Conservation (phyloP, 2,329 filamentous ascomycete species). For the Phaeosphaeriaceae sp. region DNA sequence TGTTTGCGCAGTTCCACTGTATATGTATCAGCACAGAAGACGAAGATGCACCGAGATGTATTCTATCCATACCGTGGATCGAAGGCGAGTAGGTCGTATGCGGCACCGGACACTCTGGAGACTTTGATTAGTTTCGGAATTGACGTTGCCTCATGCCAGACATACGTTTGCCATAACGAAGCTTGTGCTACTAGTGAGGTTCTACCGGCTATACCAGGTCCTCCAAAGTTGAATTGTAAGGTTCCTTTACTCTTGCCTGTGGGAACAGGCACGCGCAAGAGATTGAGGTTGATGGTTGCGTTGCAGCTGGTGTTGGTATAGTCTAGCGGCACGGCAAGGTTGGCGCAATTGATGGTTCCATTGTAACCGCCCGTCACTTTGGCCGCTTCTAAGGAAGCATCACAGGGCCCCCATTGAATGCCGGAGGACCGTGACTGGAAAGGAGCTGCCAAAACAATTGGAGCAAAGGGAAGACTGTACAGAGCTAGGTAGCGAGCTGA, state of each 20-base stretch:
- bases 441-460: neutral
- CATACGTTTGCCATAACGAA: neutral
- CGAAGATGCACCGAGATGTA: neutral
- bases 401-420: neutral
- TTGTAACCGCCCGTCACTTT: neutral
- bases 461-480: neutral
- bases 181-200: neutral
- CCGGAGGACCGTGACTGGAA: neutral
- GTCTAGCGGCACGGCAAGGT: neutral
- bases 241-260: neutral
- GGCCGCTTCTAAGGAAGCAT: neutral
- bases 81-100: neutral
- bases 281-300: neutral
- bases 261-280: neutral
- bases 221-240: neutral
- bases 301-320: neutral
- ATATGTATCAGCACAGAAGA: neutral
- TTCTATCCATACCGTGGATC: conserved; percentile 1
- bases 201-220: neutral
- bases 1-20: neutral
- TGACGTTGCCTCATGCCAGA: neutral
- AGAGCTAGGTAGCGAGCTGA: neutral
- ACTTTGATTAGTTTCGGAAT: neutral
- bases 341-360: neutral
- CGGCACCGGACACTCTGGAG: neutral